These are phyloP conservation scores for Bipolaris cookei DNA, from an alignment of 2,329 filamentous ascomycete genomes.

Conservation along the genomic window DNA sequence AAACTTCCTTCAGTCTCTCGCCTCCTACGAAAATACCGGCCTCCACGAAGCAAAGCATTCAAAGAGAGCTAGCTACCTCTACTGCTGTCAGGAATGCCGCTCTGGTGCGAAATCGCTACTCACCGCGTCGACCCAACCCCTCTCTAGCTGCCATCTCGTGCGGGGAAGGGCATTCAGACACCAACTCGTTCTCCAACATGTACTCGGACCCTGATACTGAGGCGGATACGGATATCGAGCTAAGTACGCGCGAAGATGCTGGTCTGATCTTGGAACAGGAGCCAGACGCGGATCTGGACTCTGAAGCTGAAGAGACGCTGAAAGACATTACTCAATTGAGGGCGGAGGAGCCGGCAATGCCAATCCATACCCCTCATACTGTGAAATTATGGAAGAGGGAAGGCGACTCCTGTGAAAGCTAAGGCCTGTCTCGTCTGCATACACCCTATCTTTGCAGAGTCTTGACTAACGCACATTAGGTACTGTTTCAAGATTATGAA, in stretches of 20 bases:
- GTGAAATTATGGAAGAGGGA: slow-evolving; percentile 25
- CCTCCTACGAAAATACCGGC: slow-evolving; percentile 2
- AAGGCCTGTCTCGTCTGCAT: slow-evolving; percentile 2
- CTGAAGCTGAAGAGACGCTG: slow-evolving; percentile 27
- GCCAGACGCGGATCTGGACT: slow-evolving; percentile 17
- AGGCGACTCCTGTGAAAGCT: slow-evolving; percentile 23
- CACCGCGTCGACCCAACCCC: slow-evolving; percentile 7
- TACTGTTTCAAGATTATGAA: slow-evolving; percentile 19
- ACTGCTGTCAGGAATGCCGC: background rate
- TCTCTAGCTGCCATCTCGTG: background rate
- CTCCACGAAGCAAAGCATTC: slow-evolving; percentile 8
- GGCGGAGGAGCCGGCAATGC: slow-evolving; percentile 24
- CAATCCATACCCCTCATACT: slow-evolving; percentile 22
- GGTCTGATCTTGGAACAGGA: background rate
- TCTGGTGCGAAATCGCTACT: slow-evolving; percentile 10
- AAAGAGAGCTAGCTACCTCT: slow-evolving; percentile 3
- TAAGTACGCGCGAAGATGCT: slow-evolving; percentile 6
- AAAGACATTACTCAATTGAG: slow-evolving; percentile 22
- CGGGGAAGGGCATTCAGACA: slow-evolving; percentile 7
- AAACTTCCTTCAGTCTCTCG: slow-evolving; percentile 1
- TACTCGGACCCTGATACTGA: slow-evolving; percentile 20
- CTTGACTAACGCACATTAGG: slow-evolving; percentile 2
- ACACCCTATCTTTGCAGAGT: background rate
- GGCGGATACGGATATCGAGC: slow-evolving; percentile 14
- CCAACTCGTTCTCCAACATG: slow-evolving; percentile 11